These are phyloP conservation scores for Dothistroma septosporum DNA, from an alignment of 2,329 filamentous ascomycete species.

Conservation along the genomic window DNA sequence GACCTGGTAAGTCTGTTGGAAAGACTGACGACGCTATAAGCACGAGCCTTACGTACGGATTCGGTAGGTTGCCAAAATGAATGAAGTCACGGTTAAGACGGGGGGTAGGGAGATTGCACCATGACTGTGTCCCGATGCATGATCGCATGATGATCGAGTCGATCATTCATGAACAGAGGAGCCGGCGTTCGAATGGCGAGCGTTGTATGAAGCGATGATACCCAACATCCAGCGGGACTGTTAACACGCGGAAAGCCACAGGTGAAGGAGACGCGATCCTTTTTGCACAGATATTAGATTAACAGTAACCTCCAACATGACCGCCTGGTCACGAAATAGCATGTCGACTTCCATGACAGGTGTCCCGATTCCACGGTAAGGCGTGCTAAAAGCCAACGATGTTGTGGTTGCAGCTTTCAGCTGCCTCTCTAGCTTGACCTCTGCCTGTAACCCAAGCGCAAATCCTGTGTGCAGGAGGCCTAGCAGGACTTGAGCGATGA, in stretches of 20 bases:
- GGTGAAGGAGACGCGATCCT: too few relatives aligned
- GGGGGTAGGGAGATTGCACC: neutral
- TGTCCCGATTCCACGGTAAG: neutral
- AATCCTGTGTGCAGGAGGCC: neutral
- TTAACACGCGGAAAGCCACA: too few relatives aligned
- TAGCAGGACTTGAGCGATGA: neutral
- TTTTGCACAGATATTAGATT: neutral
- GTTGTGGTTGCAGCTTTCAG: neutral
- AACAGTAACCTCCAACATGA: too few relatives aligned
- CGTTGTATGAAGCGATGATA: neutral
- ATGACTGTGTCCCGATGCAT: neutral
- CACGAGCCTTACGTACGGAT: slow-evolving; percentile 6
- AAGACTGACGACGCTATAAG: slow-evolving; percentile 2
- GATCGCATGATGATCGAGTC: neutral
- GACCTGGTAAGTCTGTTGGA: slow-evolving; percentile 27
- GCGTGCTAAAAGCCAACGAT: neutral
- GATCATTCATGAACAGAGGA: neutral
- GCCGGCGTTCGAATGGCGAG: neutral
- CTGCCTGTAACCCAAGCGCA: neutral
- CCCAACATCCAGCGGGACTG: neutral
- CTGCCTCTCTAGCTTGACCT: neutral
- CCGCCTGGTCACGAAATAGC: too few relatives aligned
- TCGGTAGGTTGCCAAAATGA: slow-evolving; percentile 15
- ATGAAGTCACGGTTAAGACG: neutral
- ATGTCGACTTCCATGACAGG: too few relatives aligned